Evolutionary conservation across 2,329 filamentous ascomycete genomes (phyloP).

Genomic region (Akanthomyces lecanii): DNA sequence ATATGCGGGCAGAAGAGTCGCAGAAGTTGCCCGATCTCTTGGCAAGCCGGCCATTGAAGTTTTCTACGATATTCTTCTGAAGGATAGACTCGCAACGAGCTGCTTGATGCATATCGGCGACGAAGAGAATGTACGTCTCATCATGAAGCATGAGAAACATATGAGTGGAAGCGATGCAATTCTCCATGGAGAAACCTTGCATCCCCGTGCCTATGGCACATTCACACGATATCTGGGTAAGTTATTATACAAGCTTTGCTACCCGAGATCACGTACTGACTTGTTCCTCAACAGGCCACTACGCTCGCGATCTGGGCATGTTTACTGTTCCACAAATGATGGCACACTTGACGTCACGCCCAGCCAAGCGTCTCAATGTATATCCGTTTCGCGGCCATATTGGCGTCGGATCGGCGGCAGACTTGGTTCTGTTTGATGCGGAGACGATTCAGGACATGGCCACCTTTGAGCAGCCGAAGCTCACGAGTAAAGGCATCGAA

Average conservation of each 20-base stretch:
- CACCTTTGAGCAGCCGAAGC: constrained; percentile 23
- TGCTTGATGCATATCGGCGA: constrained; percentile 25
- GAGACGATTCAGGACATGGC: constrained; percentile 22
- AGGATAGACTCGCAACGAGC: constrained; percentile 23
- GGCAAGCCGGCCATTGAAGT: constrained; percentile 21
- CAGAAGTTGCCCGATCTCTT: constrained; percentile 19
- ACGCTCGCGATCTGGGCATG: constrained; percentile 22
- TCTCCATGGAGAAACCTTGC: constrained; percentile 23
- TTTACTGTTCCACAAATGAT: constrained; percentile 23
- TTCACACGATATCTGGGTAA: constrained; percentile 24
- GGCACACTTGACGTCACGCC: constrained; percentile 23
- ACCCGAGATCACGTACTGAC: not conserved
- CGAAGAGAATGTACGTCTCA: constrained; percentile 24
- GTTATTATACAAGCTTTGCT: not conserved
- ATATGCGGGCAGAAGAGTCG: constrained; percentile 21
- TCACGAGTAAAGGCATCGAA: constrained; percentile 21
- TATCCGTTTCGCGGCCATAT: constrained; percentile 23
- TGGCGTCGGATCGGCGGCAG: constrained; percentile 23
- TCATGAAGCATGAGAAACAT: constrained; percentile 25
- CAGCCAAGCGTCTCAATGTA: constrained; percentile 23
- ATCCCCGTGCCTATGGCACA: constrained; percentile 25
- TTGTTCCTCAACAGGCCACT: constrained; percentile 19
- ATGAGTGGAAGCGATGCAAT: constrained; percentile 25
- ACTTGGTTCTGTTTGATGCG: constrained; percentile 24
- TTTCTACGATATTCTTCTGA: constrained; percentile 22